Base-by-base conservation (phyloP, 257 asterid species). In the Mentha longifolia region DNA sequence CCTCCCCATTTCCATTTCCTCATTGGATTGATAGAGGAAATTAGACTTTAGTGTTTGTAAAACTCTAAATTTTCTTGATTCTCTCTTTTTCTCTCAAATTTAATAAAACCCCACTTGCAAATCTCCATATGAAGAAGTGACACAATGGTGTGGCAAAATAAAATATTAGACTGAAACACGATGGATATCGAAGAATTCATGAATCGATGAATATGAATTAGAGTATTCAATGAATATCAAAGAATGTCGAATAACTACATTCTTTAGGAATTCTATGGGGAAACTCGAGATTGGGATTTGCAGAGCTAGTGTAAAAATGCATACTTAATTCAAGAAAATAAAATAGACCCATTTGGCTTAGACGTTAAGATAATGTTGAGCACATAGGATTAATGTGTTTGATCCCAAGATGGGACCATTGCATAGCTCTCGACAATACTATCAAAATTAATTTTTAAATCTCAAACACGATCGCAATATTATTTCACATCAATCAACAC, bases 1-100 rank as follows among this genome's bases (percentile, higher is more conserved):
- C 37, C 59, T 51, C 69, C 22, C 46, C 61, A 46, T 52, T 37
- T 62, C 25, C 70, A 57, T 74, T 46, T 35, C 65, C 75, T 67
- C 75, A 61, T 67, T 57, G 61, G 71, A 72, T 69, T 67, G 82
- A 85, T 82, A 28, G 79, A 59, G 52, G 67, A 56, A 59, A 59
- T 82, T 78, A 76, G 79, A 83, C 71, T 80, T 74, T 80, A 80
- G 90, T 73, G 80, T 78, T 83, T 85, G 90, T 80, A 70, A 33
- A 59, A 70, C 37, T 46, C 70, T 22, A 25, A 19, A 25, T 42
- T 72, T 60, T 77, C 76, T 85, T 58, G 81, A 78, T 82, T 80
- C 86, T 65, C 72, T 51, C 28, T 42, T 22, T 22, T 2, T 2
- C 28, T 43, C 67, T 37, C 67, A 33, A 42, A 8, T 10, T 25